Percentiles rank a stretch among this genome's conserved stretches.
phyloP scores from a whole-genome alignment of 2,329 filamentous ascomycete genomes.

The Phaeosphaeria sp. region DNA sequence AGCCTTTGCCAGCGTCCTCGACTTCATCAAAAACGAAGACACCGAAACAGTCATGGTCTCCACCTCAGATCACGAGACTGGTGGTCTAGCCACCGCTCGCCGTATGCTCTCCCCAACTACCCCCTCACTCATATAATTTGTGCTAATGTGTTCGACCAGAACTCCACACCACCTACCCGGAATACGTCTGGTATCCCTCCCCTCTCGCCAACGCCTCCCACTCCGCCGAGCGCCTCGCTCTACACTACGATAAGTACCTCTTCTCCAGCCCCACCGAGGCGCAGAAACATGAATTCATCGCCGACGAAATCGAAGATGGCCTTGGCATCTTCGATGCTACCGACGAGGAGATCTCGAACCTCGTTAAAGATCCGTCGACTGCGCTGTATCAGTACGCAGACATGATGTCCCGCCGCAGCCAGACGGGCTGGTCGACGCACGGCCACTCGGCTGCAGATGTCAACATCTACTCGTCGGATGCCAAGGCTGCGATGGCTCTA shows the following conservation, averaged over 20 bases:
- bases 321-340: conserved; percentile 79
- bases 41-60: conserved; percentile 81
- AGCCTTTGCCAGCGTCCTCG: conserved; percentile 79
- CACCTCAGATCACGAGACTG: conserved; percentile 96
- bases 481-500: conserved; percentile 66
- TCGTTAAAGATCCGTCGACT: conserved; percentile 65
- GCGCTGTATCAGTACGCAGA: conserved; percentile 74
- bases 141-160: conserved; percentile 49
- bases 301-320: conserved; percentile 69
- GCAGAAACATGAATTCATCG: conserved; percentile 64
- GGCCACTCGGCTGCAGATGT: conserved; percentile 91
- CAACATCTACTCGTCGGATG: conserved; percentile 88
- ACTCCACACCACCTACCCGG: conserved; percentile 66
- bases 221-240: conserved; percentile 73
- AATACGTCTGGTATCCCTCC: conserved; percentile 81
- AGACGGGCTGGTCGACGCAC: conserved; percentile 93
- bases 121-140: neutral
- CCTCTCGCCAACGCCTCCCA: conserved; percentile 81
- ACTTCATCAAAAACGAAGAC: conserved; percentile 79
- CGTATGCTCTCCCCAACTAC: conserved; percentile 59
- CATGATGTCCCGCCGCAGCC: conserved; percentile 85
- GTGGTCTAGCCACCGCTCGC: conserved; percentile 81
- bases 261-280: conserved; percentile 41
- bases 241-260: conserved; percentile 68
- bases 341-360: conserved; percentile 70